phyloP scores from a whole-genome alignment of 352 stramenopile genomes.

The Globisporangium takayamanum region DNA sequence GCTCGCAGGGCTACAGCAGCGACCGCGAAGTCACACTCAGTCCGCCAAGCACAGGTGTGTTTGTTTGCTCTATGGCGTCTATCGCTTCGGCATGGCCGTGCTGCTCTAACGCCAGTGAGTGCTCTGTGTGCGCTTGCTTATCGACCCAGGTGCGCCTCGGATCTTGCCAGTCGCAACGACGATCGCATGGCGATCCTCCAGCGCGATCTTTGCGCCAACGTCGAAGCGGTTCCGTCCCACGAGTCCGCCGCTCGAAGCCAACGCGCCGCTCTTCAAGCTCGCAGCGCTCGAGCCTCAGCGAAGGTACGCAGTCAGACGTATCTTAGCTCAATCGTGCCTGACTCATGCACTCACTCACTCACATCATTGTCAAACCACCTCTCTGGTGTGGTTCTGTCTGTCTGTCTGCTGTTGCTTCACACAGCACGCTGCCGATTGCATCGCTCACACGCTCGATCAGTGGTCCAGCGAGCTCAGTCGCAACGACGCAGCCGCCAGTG shows the following conservation, averaged over 20 bases:
- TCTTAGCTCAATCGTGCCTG: no score
- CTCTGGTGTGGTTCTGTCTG: neutral
- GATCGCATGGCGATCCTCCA: conserved; percentile 15
- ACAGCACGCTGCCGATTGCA: conserved; percentile 9
- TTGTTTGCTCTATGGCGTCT: neutral
- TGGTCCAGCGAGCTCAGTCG: conserved; percentile 4
- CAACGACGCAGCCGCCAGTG: conserved; percentile 17
- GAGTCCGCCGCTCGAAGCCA: neutral
- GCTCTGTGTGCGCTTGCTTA: neutral
- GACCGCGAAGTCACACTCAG: conserved; percentile 15
- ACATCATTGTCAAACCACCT: neutral
- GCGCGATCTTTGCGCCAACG: conserved; percentile 12
- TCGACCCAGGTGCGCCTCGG: neutral
- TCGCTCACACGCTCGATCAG: conserved; percentile 2
- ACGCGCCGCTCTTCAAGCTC: conserved; percentile 3
- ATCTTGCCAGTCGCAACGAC: conserved; percentile 16
- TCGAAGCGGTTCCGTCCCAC: conserved; percentile 9
- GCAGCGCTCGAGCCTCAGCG: conserved; percentile 6
- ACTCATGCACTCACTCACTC: neutral
- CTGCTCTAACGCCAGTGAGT: neutral
- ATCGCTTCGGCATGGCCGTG: neutral
- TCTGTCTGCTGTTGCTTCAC: neutral
- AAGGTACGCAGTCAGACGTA: neutral
- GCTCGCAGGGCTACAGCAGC: conserved; percentile 25
- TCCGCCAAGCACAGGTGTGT: conserved; percentile 10